Conservation (phyloP, 768 basidiomycete species). For the Boletales sp. region DNA sequence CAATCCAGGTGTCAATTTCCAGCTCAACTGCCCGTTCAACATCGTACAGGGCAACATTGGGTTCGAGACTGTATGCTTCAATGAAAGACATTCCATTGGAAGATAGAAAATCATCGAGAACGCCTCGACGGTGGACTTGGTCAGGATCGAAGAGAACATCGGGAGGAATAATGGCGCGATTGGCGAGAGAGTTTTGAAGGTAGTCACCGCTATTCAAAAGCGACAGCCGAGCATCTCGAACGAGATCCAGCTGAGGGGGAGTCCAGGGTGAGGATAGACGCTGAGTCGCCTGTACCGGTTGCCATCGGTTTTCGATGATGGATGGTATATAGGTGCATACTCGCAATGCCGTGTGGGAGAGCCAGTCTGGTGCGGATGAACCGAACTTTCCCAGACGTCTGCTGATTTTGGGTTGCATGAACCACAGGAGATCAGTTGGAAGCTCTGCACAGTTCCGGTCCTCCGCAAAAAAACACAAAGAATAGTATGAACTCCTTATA, state of each 20-base stretch:
- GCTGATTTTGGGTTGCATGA: slow-evolving; percentile 26
- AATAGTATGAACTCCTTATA: slow-evolving; percentile 52
- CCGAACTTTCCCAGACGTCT: slow-evolving; percentile 27
- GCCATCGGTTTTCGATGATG: slow-evolving; percentile 34
- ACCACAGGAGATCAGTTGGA: slow-evolving; percentile 27
- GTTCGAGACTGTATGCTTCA: slow-evolving; percentile 3
- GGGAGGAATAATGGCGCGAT: slow-evolving; percentile 3
- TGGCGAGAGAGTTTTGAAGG: slow-evolving; percentile 18
- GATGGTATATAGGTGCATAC: slow-evolving; percentile 22
- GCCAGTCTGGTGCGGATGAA: slow-evolving; percentile 23
- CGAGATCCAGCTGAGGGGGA: slow-evolving; percentile 25
- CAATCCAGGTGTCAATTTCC: slow-evolving; percentile 33
- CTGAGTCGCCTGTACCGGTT: slow-evolving; percentile 23
- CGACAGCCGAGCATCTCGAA: slow-evolving; percentile 31
- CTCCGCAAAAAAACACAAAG: slow-evolving; percentile 27
- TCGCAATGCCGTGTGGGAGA: slow-evolving; percentile 37
- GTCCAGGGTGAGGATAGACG: slow-evolving; percentile 26
- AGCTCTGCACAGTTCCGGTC: slow-evolving; percentile 12
- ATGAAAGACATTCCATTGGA: slow-evolving; percentile 12
- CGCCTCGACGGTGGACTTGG: slow-evolving; percentile 6
- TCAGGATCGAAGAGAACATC: background rate
- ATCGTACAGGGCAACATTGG: slow-evolving; percentile 30
- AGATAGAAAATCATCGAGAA: slow-evolving; percentile 16
- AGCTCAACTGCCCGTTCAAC: slow-evolving; percentile 34
- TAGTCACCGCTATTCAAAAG: slow-evolving; percentile 28